These are phyloP conservation scores for Suhomyces prunicola DNA, from an alignment of 805 yeast species.

Conservation along the genomic window DNA sequence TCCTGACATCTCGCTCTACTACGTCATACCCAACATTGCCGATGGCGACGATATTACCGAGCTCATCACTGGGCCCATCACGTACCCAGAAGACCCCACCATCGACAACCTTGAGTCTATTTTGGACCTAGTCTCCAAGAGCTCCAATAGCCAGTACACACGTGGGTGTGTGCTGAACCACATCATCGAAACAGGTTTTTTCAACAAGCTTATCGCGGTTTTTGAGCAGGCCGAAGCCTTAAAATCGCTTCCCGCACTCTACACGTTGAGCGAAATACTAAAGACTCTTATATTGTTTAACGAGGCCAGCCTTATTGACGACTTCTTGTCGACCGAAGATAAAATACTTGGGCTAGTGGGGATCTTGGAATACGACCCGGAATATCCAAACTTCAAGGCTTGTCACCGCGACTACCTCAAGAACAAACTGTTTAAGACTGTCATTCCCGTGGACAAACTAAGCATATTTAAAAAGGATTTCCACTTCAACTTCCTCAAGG, in stretches of 20 bases:
- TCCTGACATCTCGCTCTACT: slow-evolving; percentile 61
- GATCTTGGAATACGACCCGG: slow-evolving; percentile 84
- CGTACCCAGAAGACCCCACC: slow-evolving; percentile 58
- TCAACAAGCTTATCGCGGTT: slow-evolving; percentile 47
- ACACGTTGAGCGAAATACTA: slow-evolving; percentile 66
- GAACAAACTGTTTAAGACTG: slow-evolving; percentile 65
- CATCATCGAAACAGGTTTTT: slow-evolving; percentile 52
- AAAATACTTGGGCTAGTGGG: slow-evolving; percentile 59
- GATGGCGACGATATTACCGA: slow-evolving; percentile 59
- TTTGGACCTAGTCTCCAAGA: slow-evolving; percentile 55
- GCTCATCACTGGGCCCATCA: slow-evolving; percentile 74
- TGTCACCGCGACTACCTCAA: slow-evolving; percentile 67
- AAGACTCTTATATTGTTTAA: slow-evolving; percentile 71
- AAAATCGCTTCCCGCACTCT: slow-evolving; percentile 53
- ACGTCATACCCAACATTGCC: slow-evolving; percentile 51
- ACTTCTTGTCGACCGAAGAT: slow-evolving; percentile 28
- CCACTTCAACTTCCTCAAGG: slow-evolving; percentile 76
- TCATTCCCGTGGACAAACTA: slow-evolving; percentile 51
- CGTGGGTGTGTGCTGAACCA: slow-evolving; percentile 57
- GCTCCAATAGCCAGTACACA: slow-evolving; percentile 60
- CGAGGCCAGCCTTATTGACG: slow-evolving; percentile 45
- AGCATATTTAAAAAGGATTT: slow-evolving; percentile 68
- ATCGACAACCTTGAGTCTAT: slow-evolving; percentile 51
- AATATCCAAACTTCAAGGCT: slow-evolving; percentile 75
- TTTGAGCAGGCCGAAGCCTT: slow-evolving; percentile 57